A percentile compares a stretch with the other conserved stretches of the same genome.
phyloP scores from a whole-genome alignment of 2,329 filamentous ascomycete genomes.

The Aspergillus melleus region DNA sequence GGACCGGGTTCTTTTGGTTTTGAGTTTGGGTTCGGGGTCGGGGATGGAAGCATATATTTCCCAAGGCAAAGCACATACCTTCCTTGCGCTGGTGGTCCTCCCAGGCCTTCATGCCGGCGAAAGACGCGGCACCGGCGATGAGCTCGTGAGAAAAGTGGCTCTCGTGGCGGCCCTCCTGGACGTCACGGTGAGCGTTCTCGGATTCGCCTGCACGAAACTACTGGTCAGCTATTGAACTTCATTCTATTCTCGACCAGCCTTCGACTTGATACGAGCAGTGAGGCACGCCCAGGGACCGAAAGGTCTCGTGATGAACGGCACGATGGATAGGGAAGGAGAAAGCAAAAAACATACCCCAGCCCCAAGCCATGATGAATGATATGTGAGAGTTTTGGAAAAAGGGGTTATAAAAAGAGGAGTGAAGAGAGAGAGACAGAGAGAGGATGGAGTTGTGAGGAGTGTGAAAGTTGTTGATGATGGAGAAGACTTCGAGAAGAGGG shows the following conservation, averaged over 20 bases:
- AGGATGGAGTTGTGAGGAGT: not conserved
- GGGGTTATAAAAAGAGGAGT: not conserved
- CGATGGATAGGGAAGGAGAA: not conserved
- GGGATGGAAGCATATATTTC: too few relatives aligned
- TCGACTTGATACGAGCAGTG: not conserved
- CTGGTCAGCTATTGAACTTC: not conserved
- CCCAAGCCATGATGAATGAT: slow-evolving; percentile 35
- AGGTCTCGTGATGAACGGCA: not conserved
- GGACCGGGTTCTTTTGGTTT: not conserved
- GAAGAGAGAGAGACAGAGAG: not conserved
- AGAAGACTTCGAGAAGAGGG: not conserved
- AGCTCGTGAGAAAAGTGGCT: slow-evolving; percentile 70
- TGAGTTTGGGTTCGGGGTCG: too few relatives aligned
- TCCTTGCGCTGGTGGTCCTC: slow-evolving; percentile 72
- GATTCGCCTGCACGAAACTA: slow-evolving; percentile 46
- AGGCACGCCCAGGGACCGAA: not conserved
- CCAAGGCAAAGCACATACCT: slow-evolving; percentile 47
- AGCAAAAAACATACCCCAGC: slow-evolving; percentile 34
- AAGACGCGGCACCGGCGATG: slow-evolving; percentile 72
- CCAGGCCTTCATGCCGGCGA: slow-evolving; percentile 77
- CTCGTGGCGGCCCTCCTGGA: slow-evolving; percentile 58
- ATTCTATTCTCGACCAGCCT: not conserved
- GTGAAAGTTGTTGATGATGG: not conserved
- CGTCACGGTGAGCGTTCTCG: slow-evolving; percentile 55
- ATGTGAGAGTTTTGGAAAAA: slow-evolving; percentile 3